A percentile compares a stretch with the other conserved stretches of the same genome.
These are phyloP conservation scores for Globisporangium perplexum DNA, from an alignment of 352 stramenopile genomes.

Conservation along the genomic window DNA sequence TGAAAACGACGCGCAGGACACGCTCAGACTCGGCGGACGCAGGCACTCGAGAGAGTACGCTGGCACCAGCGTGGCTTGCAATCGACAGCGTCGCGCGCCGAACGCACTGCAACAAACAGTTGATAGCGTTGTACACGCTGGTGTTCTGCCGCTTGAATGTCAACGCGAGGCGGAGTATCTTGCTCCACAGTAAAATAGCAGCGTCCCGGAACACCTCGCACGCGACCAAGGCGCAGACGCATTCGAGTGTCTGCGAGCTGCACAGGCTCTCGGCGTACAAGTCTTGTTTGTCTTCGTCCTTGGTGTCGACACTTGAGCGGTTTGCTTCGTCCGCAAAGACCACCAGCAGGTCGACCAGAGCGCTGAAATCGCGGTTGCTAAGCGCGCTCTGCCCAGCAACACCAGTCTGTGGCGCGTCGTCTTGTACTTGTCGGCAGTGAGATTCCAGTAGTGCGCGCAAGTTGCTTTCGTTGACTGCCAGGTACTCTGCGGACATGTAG, in stretches of 20 bases:
- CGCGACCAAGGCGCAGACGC: constrained; percentile 31
- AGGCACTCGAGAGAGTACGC: constrained; percentile 1
- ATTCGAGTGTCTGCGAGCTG: constrained; percentile 34
- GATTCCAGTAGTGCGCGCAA: constrained; percentile 38
- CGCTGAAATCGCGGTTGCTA: constrained; percentile 22
- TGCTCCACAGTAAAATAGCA: constrained; percentile 32
- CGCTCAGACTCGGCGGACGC: constrained; percentile 20
- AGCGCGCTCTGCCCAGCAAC: background rate
- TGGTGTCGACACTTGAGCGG: background rate
- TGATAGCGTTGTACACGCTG: constrained; percentile 37
- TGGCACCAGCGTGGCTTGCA: constrained; percentile 17
- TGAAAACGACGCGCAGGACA: constrained; percentile 18
- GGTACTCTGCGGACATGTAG: constrained; percentile 12
- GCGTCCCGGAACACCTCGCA: constrained; percentile 25
- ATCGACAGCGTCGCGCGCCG: constrained; percentile 37
- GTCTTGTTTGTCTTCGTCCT: constrained; percentile 14
- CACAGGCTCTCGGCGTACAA: constrained; percentile 28
- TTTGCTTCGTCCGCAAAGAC: constrained; percentile 14
- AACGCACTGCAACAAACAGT: constrained; percentile 46
- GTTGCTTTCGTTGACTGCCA: constrained; percentile 23
- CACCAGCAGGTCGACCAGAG: constrained; percentile 41
- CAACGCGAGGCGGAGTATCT: constrained; percentile 27
- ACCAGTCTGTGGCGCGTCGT: background rate
- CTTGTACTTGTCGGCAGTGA: constrained; percentile 38
- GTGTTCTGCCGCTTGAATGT: constrained; percentile 28